A percentile compares a stretch with the other conserved stretches of the same genome.
phyloP scores from a whole-genome alignment of 495 filamentous ascomycete genomes.

The Lophium mytilinum region DNA sequence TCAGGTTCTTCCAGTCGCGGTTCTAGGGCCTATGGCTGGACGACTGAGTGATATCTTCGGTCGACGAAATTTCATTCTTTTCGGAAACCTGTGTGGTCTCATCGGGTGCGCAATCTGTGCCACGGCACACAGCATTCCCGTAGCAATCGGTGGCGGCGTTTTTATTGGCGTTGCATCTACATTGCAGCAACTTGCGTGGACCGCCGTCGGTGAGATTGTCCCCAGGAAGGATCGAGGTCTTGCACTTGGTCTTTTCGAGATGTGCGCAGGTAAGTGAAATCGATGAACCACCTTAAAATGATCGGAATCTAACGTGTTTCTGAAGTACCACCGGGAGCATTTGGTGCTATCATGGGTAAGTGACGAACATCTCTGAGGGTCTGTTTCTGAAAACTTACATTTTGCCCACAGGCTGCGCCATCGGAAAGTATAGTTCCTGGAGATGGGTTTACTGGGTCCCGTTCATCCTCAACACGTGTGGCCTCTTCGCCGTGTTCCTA shows the following conservation, averaged over 20 bases:
- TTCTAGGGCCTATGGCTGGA: not conserved
- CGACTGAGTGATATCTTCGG: conserved; percentile 8
- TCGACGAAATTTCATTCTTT: conserved; percentile 2
- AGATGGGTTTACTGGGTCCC: not conserved
- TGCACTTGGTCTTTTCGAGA: not conserved
- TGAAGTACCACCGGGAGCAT: not conserved
- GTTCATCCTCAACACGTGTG: not conserved
- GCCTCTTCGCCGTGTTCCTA: not conserved
- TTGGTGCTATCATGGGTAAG: not conserved
- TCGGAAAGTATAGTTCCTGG: not conserved
- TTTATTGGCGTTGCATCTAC: not conserved
- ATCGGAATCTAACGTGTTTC: too few species aligned
- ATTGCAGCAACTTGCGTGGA: not conserved
- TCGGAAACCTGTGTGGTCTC: not conserved
- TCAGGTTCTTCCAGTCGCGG: not conserved
- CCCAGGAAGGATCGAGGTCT: not conserved
- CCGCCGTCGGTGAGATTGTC: not conserved
- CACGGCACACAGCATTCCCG: not conserved
- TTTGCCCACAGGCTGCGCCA: not conserved
- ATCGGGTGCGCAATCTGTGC: not conserved
- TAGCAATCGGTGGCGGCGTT: not conserved
- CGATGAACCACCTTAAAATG: too few species aligned
- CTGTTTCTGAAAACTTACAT: not conserved
- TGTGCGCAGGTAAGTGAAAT: not conserved
- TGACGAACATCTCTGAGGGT: not conserved